These are phyloP conservation scores for Colletotrichum magnum DNA, from an alignment of 2,329 filamentous ascomycete genomes.

Conservation along the genomic window DNA sequence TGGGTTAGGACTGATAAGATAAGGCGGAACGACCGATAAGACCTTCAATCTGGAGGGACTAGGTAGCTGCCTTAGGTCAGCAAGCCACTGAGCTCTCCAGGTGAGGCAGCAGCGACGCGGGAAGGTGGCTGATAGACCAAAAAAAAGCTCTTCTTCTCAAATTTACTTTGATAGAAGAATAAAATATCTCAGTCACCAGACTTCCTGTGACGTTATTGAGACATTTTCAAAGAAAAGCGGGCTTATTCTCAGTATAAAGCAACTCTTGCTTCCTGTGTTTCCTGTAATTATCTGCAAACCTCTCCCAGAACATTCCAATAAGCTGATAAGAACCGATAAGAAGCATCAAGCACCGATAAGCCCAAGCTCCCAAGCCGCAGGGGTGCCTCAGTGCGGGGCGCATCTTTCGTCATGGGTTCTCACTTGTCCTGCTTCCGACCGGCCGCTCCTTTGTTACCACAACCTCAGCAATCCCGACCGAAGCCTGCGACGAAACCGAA, in stretches of 20 bases:
- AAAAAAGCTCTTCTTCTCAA: too few relatives aligned
- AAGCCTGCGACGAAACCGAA: slow-evolving; percentile 5
- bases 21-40: background rate
- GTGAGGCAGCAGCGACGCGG: too few relatives aligned
- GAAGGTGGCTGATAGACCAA: too few relatives aligned
- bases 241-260: too few relatives aligned
- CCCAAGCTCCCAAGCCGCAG: slow-evolving; percentile 19
- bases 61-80: too few relatives aligned
- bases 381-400: slow-evolving; percentile 18
- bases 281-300: too few relatives aligned
- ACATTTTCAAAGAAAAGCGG: too few relatives aligned
- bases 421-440: slow-evolving; percentile 15
- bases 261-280: too few relatives aligned
- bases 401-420: slow-evolving; percentile 35
- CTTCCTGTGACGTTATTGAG: too few relatives aligned
- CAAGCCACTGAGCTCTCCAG: too few relatives aligned
- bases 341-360: slow-evolving; percentile 12
- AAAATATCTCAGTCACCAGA: too few relatives aligned
- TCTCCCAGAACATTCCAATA: background rate
- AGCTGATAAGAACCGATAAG: slow-evolving; percentile 25
- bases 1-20: slow-evolving; percentile 28
- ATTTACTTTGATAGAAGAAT: too few relatives aligned
- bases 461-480: slow-evolving; percentile 2
- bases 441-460: slow-evolving; percentile 10
- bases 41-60: background rate